Evolutionary conservation across 164 flowering plant species (phyloP).

Genomic region (Stephania yunnanensis): DNA sequence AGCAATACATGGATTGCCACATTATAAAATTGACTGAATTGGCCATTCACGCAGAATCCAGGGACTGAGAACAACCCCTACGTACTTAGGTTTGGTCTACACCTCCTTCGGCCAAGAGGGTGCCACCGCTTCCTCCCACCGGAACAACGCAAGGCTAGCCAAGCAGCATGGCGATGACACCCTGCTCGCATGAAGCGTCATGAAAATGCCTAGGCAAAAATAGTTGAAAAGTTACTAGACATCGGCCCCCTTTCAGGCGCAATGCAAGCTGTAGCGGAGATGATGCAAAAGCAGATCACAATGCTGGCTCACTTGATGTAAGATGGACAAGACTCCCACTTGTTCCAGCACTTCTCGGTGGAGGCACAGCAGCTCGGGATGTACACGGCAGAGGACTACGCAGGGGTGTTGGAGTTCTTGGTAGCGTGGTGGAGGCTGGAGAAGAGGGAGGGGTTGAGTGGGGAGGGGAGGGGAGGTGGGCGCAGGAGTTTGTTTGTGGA

Average conservation of each 20-base stretch:
- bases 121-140: conserved; percentile 69
- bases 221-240: conserved; percentile 65
- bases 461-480: conserved; percentile 35
- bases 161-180: conserved; percentile 56
- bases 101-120: conserved; percentile 72
- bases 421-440: conserved; percentile 62
- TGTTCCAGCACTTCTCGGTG: conserved; percentile 52
- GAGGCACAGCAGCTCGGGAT: conserved; percentile 67
- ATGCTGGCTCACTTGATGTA: conserved; percentile 64
- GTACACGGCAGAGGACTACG: conserved; percentile 54
- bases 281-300: conserved; percentile 59
- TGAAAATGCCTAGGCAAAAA: conserved; percentile 57
- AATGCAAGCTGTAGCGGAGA: conserved; percentile 42
- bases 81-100: conserved; percentile 68
- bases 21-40: neutral
- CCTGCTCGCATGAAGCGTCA: conserved; percentile 76
- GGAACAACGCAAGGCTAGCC: conserved; percentile 62
- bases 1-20: neutral
- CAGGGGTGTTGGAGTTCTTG: conserved; percentile 62
- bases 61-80: conserved; percentile 63
- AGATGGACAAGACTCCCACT: conserved; percentile 42
- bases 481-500: conserved; percentile 64
- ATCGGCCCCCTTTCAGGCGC: conserved; percentile 55
- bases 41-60: conserved; percentile 38
- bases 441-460: conserved; percentile 45